Base-by-base conservation (phyloP, 441 rosid species). In the Erodium moschatum region DNA sequence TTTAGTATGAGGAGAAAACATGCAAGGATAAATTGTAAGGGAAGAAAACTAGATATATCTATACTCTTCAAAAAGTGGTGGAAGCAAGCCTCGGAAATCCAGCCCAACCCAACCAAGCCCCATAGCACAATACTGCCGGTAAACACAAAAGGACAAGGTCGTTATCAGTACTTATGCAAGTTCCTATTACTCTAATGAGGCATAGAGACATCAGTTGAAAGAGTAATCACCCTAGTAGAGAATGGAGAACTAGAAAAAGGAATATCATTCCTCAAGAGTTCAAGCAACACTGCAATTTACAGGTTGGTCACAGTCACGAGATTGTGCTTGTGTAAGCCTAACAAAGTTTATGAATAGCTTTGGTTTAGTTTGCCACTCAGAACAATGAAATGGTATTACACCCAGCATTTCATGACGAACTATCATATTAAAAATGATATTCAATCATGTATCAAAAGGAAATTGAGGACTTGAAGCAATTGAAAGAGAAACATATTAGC, bases 91-190 rank as follows among this genome's bases (percentile, higher is more conserved):
- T 66, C 97, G 87, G 74, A 90, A 92, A 77, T 90, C 98, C 68
- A 92, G 82, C 69, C 98, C 98, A 68, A 89, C 98, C 87, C 91
- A 85, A 70, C 91, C 89, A 77, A 93, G 97, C 24, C 96, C 95
- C 92, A 88, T 88, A 11, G 94, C 98, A 79, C 97, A 89, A 70
- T 90, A 90, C 98, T 90, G 88, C 52, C 67, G 78, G 71, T 18
- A 75, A 72, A 52, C 65, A 65, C 27, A 74, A 73, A 69, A 69
- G 69, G 75, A 65, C 18, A 76, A 67, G 42, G 27, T 63, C 64
- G n/a, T 67, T 52, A 73, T 76, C 69, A 71, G 38, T 64, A 11
- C 2, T 8, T 44, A 66, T 27, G 72, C 68, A 44, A 68, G 60
- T 18, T 65, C 70, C 40, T 40, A 6, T 64, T 68, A 19, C 33